Evolutionary conservation across 805 yeast species (phyloP), one percentile per base, ranked within the genome.

Genomic region (Blastobotrys terrestris): DNA sequence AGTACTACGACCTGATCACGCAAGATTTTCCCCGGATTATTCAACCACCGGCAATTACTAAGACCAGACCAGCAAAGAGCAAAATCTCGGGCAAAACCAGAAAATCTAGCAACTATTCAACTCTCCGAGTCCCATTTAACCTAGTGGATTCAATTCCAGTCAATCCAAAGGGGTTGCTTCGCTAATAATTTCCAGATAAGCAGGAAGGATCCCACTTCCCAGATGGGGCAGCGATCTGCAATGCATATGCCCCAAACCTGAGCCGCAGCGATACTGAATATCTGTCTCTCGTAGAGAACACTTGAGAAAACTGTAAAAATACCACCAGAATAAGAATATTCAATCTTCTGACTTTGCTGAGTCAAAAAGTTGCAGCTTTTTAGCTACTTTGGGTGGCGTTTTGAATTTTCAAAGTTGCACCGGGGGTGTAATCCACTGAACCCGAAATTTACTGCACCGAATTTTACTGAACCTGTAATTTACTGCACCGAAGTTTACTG

Each of bases 391-490:
- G 11, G 35, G 35, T 26, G 35, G 35, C 11, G 11, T 26, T 26
- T 26, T 11, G 35, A 26, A 6, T 6, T 5, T 26, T 26, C 35
- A 26, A 26, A 26, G 5, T 5, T 26, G 35, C 35, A n/a, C 11
- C 8, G 35, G 35, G 35, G 5, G 35, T 26, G 35, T 26, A 26
- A 26, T 26, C 35, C 35, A 26, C 35, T 26, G 35, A 26, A 26
- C 35, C 35, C 8, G 35, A 26, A 26, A 26, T 6, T 26, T 26
- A 26, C 35, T 26, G 35, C 35, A 26, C 35, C 35, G 35, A 26
- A 43, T 6, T 43, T 43, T 43, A 43, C 45, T 43, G 45, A 43
- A 16, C 45, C 22, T 43, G 45, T 43, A 43, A 43, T 43, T 43
- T 43, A 43, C 45, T 43, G 35, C 35, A 26, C 35, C 35, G 35